Evolutionary conservation across 306 rosid species (phyloP).

Genomic region (Acacia acuminata): DNA sequence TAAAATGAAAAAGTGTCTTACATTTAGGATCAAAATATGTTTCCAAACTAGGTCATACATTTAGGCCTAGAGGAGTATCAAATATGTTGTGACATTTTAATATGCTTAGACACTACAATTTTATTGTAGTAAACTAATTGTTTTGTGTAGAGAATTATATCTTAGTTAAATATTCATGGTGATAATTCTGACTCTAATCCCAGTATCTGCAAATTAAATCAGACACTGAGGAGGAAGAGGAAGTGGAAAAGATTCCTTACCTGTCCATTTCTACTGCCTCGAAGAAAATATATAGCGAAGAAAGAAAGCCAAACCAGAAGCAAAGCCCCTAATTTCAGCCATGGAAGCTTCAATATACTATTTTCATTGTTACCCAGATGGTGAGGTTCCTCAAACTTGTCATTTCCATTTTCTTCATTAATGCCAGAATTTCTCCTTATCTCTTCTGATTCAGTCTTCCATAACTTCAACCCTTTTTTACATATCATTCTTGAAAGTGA

Average conservation of each 20-base stretch:
- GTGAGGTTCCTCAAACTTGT: slow-evolving; percentile 44
- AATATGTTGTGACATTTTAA: neutral
- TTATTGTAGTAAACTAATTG: neutral
- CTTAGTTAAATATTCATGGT: neutral
- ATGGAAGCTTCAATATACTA: slow-evolving; percentile 49
- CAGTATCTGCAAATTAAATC: neutral
- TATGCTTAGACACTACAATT: neutral
- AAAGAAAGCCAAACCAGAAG: slow-evolving; percentile 79
- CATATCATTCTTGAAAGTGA: slow-evolving; percentile 73
- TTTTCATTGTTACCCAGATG: slow-evolving; percentile 30
- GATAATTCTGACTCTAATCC: neutral
- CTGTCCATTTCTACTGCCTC: slow-evolving; percentile 71
- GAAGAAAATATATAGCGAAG: slow-evolving; percentile 67
- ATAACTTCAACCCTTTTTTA: slow-evolving; percentile 48
- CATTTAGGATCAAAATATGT: too few relatives aligned
- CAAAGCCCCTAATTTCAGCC: slow-evolving; percentile 66
- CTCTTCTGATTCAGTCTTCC: slow-evolving; percentile 59
- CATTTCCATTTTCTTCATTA: slow-evolving; percentile 40
- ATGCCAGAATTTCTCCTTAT: slow-evolving; percentile 17
- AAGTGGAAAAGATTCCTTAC: slow-evolving; percentile 22
- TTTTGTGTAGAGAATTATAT: neutral
- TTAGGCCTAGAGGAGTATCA: too few relatives aligned
- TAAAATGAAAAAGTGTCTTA: too few relatives aligned
- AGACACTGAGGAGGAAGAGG: neutral
- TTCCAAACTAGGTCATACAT: too few relatives aligned